Evolutionary conservation across 352 stramenopile species (phyloP), one percentile per base, ranked within the genome.

Genomic region (Thalassiosira pacifica): DNA sequence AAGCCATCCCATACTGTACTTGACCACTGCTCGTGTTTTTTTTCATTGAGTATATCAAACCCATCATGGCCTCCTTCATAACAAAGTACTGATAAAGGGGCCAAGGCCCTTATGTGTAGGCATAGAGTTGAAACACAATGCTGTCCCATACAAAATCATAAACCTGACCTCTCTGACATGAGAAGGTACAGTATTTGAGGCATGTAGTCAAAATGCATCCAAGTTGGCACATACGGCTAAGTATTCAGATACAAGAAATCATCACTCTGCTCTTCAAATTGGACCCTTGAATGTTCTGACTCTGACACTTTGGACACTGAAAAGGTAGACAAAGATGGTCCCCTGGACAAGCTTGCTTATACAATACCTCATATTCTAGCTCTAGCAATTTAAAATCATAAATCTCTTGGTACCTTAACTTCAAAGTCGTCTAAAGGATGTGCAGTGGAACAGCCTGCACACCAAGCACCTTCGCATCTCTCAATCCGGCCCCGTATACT

Each of bases 291-390:
- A 82, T 82, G 32, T 82, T 82, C 19, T 76, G 64, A 13, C 63
- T 69, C 32, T 82, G 74, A 27, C 64, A 71, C 6, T 71, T 71
- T 10, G 34, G 34, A n/a, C 64, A 71, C 64, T 71, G 64, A 52
- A 71, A 71, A 16, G 24, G 22, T 6, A 31, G 19, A 52, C 34
- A 71, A 8, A 71, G 32, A 57, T 71, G 64, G 64, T 71, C 64
- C n/a, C 64, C 64, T 34, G 64, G 64, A 57, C 64, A 8, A 42
- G 64, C 64, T 57, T 71, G 26, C 64, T 11, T 40, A 18, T 42
- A 71, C 18, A 10, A 11, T 19, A 59, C 19, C 29, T 53, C 42
- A 31, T 71, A 10, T 18, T 71, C 64, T 10, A 57, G 18, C 19
- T 59, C 64, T n/a, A 27, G 10, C 3, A 71, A 18, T 31, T 37